phyloP scores from a whole-genome alignment of 176 grass and related monocot genomes.

The Aegilops umbellulata region DNA sequence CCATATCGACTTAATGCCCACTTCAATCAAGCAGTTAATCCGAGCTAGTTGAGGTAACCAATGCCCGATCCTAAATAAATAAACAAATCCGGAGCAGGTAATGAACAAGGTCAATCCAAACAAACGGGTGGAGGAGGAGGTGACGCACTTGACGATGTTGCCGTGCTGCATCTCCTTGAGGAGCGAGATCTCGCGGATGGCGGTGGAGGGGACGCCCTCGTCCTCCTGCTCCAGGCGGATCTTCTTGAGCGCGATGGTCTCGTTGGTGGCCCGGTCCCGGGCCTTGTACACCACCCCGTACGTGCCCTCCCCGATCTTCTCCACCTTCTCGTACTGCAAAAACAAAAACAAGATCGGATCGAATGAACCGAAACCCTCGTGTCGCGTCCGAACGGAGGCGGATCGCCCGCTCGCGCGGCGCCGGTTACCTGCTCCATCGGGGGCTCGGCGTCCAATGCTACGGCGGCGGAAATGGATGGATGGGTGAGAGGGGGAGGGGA shows the following conservation, averaged over 20 bases:
- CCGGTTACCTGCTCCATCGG: slow-evolving; percentile 82
- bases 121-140: neutral
- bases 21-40: neutral
- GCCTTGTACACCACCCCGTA: slow-evolving; percentile 98
- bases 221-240: slow-evolving; percentile 96
- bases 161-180: slow-evolving; percentile 95
- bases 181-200: slow-evolving; percentile 95
- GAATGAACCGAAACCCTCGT: neutral
- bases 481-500: no score
- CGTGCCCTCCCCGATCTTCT: slow-evolving; percentile 98
- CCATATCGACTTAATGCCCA: neutral
- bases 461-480: neutral
- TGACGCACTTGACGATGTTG: slow-evolving; percentile 78
- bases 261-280: slow-evolving; percentile 71
- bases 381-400: neutral
- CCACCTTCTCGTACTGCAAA: slow-evolving; percentile 84
- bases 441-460: slow-evolving; percentile 14
- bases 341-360: neutral
- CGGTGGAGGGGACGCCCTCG: slow-evolving; percentile 90
- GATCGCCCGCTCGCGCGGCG: slow-evolving; percentile 17
- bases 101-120: neutral
- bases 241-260: slow-evolving; percentile 98
- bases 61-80: neutral
- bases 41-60: neutral
- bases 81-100: neutral